These are phyloP conservation scores for Malus domestica DNA, from an alignment of 306 rosid species.

Conservation along the genomic window DNA sequence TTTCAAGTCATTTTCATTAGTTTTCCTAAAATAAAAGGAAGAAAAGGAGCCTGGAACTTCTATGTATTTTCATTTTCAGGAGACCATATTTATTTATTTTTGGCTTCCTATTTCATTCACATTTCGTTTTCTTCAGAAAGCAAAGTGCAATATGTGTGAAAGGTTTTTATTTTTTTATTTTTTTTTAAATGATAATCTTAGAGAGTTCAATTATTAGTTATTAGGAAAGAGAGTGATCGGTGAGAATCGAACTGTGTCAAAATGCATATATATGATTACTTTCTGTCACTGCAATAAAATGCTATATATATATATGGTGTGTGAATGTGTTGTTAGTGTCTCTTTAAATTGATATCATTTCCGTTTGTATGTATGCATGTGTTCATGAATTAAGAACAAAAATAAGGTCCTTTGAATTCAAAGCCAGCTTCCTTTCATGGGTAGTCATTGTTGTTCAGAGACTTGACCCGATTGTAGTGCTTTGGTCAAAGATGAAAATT, in stretches of 20 bases:
- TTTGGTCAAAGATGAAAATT: constrained; percentile 6
- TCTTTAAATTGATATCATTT: background rate
- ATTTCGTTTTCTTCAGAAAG: constrained; percentile 26
- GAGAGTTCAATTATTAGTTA: no score
- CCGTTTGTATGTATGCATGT: background rate
- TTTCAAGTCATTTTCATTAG: no score
- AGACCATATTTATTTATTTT: background rate
- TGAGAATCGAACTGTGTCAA: no score
- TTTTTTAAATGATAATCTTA: no score
- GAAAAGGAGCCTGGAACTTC: background rate
- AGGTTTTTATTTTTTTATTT: background rate
- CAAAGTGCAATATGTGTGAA: constrained; percentile 2
- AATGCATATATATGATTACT: no score
- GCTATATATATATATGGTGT: no score
- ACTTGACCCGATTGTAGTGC: background rate
- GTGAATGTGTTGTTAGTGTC: background rate
- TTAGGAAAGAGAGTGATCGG: no score
- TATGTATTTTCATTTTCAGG: constrained; percentile 4
- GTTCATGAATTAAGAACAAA: background rate
- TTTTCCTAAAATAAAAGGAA: no score
- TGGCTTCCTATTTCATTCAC: constrained; percentile 25
- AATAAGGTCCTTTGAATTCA: background rate
- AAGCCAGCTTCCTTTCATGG: background rate
- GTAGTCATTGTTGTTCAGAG: background rate
- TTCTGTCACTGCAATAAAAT: no score